phyloP scores from a whole-genome alignment of 805 yeast genomes.

The Yamadazyma akitaensis region DNA sequence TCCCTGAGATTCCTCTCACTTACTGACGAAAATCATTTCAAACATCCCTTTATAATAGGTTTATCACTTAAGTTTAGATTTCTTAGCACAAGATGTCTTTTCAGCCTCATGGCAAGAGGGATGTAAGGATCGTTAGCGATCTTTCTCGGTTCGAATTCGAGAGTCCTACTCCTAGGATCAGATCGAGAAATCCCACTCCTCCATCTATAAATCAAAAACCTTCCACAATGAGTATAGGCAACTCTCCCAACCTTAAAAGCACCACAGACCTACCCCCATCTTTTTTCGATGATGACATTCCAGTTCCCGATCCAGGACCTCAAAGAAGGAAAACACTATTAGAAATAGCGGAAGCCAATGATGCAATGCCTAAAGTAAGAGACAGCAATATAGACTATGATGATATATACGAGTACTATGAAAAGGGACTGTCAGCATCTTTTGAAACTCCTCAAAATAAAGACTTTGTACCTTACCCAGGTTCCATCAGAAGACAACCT shows the following conservation, averaged over 20 bases:
- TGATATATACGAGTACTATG: conserved; percentile 19
- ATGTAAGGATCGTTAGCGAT: conserved; percentile 28
- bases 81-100: conserved; percentile 11
- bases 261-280: background rate
- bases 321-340: conserved; percentile 11
- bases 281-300: conserved; percentile 4
- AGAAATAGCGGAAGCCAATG: conserved; percentile 15
- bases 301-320: conserved; percentile 13
- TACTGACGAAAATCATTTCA: background rate
- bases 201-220: conserved; percentile 17
- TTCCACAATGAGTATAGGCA: conserved; percentile 1
- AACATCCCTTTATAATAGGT: background rate
- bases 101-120: conserved; percentile 20
- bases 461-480: conserved; percentile 18
- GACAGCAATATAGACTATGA: conserved; percentile 10
- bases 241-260: background rate
- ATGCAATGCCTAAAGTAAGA: conserved; percentile 7
- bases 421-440: conserved; percentile 13
- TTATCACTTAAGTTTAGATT: background rate
- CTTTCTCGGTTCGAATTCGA: conserved; percentile 31
- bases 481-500: conserved; percentile 6
- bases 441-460: conserved; percentile 3
- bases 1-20: no score
- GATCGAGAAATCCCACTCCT: conserved; percentile 34
- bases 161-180: conserved; percentile 19